Evolutionary conservation across 305 asterid genomes (phyloP).

Genomic region (Vinca major): DNA sequence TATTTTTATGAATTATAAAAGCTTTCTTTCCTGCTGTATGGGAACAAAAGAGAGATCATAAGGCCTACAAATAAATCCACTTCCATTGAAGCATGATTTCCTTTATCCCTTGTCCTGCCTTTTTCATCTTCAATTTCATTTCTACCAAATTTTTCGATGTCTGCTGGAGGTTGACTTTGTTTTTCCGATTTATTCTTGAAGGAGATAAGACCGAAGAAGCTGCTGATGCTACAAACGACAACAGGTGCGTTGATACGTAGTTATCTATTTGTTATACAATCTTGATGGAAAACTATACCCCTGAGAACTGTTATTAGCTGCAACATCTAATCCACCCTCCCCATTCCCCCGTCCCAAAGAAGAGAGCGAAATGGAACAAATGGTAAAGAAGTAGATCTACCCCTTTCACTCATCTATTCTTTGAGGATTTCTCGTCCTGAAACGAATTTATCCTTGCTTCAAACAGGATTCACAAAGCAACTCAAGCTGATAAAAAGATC

Average conservation of each 20-base stretch:
- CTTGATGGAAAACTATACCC: background rate
- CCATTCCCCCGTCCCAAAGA: background rate
- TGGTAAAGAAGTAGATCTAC: background rate
- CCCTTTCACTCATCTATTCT: background rate
- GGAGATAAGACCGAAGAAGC: conserved; percentile 39
- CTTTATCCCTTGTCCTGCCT: background rate
- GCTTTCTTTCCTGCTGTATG: background rate
- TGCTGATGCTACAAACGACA: conserved; percentile 23
- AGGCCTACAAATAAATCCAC: background rate
- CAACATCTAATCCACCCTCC: background rate
- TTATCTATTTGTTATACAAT: background rate
- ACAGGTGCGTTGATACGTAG: conserved; percentile 31
- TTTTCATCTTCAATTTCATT: background rate
- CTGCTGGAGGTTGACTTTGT: conserved; percentile 9
- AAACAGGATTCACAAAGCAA: conserved; percentile 19
- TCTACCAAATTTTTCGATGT: background rate
- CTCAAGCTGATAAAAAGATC: conserved; percentile 23
- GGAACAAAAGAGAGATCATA: background rate
- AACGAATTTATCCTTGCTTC: conserved; percentile 8
- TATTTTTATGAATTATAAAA: background rate
- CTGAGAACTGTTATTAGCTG: background rate
- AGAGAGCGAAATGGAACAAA: background rate
- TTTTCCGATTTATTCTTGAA: conserved; percentile 21
- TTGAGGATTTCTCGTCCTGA: conserved; percentile 10
- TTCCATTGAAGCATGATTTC: background rate